These are phyloP conservation scores for Seminavis robusta DNA, from an alignment of 108 stramenopile genomes.

Conservation along the genomic window DNA sequence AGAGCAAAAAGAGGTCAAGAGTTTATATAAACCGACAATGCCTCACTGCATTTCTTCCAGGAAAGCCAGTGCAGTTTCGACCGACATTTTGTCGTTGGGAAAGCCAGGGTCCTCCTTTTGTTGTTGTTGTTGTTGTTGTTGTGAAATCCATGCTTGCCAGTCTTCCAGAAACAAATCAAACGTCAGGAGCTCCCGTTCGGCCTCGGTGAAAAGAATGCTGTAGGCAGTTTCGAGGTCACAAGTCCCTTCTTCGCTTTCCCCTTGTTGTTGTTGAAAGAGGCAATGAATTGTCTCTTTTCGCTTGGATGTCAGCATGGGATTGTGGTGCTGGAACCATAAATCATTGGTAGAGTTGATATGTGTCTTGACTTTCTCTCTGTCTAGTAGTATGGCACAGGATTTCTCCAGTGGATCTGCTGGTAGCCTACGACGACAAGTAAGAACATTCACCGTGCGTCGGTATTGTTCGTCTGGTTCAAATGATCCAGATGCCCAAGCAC, in stretches of 20 bases:
- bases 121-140: background rate
- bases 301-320: conserved; percentile 64
- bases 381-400: conserved; percentile 15
- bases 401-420: background rate
- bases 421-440: conserved; percentile 30
- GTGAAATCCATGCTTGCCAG: conserved; percentile 58
- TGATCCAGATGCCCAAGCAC: conserved; percentile 39
- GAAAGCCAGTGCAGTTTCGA: conserved; percentile 44
- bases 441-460: conserved; percentile 46
- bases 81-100: conserved; percentile 26
- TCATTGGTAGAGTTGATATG: conserved; percentile 62
- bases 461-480: conserved; percentile 48
- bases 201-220: conserved; percentile 59
- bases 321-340: conserved; percentile 56
- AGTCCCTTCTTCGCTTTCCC: background rate
- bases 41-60: conserved; percentile 68
- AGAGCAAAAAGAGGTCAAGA: too few species aligned
- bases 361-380: conserved; percentile 33
- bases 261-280: background rate
- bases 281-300: conserved; percentile 14
- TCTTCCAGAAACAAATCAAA: conserved; percentile 80
- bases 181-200: conserved; percentile 69
- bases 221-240: conserved; percentile 45
- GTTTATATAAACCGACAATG: too few species aligned
- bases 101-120: background rate